A percentile compares a stretch with the other conserved stretches of the same genome.
Evolutionary conservation across 805 yeast species (phyloP).

Genomic region (Candida loeiensis): DNA sequence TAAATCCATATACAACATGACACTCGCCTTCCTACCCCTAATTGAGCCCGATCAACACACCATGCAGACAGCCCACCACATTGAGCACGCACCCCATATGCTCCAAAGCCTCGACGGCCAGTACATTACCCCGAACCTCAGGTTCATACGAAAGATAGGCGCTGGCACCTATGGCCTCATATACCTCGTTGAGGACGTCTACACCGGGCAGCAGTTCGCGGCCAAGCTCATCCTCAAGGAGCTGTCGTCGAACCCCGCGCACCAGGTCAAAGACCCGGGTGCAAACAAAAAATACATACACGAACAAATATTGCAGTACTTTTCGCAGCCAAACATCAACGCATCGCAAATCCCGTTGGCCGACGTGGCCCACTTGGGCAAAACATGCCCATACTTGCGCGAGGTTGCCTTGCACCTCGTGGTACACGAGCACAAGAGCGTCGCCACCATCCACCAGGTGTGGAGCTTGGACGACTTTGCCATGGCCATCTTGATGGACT

Average conservation of each 20-base stretch:
- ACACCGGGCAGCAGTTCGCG: constrained; percentile 54
- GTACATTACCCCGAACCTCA: constrained; percentile 30
- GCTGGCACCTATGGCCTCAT: constrained; percentile 87
- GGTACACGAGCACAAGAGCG: constrained; percentile 76
- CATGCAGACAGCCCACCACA: background rate
- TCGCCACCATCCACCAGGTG: constrained; percentile 72
- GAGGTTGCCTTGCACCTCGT: constrained; percentile 72
- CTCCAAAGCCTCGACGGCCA: constrained; percentile 18
- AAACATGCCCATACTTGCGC: constrained; percentile 39
- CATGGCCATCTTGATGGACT: constrained; percentile 78
- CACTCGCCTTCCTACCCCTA: constrained; percentile 6
- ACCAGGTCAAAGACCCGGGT: constrained; percentile 24
- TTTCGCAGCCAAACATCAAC: constrained; percentile 15
- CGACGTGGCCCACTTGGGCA: constrained; percentile 24
- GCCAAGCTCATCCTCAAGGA: constrained; percentile 65
- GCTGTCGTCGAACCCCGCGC: constrained; percentile 26
- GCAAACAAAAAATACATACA: constrained; percentile 31
- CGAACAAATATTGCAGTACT: constrained; percentile 20
- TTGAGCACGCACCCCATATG: constrained; percentile 7
- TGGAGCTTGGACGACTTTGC: constrained; percentile 53
- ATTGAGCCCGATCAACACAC: background rate
- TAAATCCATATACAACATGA: background rate
- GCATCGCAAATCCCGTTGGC: constrained; percentile 22
- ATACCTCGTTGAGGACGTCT: constrained; percentile 58
- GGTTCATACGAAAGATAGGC: constrained; percentile 56